Conservation (phyloP, 2,329 filamentous ascomycete genomes). For the Trichoderma atroviride region DNA sequence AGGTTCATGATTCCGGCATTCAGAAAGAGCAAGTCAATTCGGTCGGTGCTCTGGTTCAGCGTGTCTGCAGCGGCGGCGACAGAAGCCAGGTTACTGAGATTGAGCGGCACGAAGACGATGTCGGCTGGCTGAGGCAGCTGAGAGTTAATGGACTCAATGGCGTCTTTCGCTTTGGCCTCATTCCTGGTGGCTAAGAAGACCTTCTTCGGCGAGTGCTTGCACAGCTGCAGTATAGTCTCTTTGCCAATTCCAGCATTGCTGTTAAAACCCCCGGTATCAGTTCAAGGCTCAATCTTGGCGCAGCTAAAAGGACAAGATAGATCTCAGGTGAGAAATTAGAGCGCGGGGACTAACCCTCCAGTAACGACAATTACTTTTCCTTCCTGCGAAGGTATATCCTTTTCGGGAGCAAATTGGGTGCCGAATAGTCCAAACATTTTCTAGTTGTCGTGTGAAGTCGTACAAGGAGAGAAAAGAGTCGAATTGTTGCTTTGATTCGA, state of each 20-base stretch:
- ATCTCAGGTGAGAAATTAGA: not conserved
- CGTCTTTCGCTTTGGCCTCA: constrained; percentile 46
- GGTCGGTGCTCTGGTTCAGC: constrained; percentile 1
- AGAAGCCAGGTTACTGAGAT: constrained; percentile 7
- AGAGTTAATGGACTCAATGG: constrained; percentile 42
- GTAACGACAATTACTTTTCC: constrained; percentile 56
- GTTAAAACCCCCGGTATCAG: not conserved
- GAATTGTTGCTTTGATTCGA: not conserved
- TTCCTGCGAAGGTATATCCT: constrained; percentile 48
- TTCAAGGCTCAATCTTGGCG: not conserved
- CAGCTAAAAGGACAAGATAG: not conserved
- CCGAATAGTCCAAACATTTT: not conserved
- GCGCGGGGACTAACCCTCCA: constrained; percentile 44
- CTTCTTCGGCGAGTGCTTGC: constrained; percentile 50
- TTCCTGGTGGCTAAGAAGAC: constrained; percentile 59
- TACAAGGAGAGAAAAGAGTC: not conserved
- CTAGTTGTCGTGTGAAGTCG: not conserved
- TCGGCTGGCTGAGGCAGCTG: constrained; percentile 40
- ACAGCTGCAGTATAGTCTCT: constrained; percentile 35
- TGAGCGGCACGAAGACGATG: constrained; percentile 34
- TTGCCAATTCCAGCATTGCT: constrained; percentile 43
- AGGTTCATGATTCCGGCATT: constrained; percentile 51
- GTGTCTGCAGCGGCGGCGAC: not conserved
- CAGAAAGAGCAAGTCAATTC: constrained; percentile 50
- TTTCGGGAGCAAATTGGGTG: constrained; percentile 37